A percentile compares a stretch with the other conserved stretches of the same genome.
Evolutionary conservation across 208 protist genomes (phyloP).

Genomic region (Trichomonas tenax): DNA sequence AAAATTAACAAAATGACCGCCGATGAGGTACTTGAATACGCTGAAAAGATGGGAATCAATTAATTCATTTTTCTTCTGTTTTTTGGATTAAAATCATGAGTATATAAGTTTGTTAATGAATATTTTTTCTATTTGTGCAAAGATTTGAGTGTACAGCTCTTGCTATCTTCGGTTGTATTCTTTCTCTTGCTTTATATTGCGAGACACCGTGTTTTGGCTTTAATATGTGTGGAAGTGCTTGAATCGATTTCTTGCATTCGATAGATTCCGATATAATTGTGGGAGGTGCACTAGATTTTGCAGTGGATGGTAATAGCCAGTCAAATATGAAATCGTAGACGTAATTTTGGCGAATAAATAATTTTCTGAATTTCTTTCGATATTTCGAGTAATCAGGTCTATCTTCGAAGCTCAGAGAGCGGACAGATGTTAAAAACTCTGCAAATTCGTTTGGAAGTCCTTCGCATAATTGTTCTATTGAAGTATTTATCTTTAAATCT

Average conservation of each 20-base stretch:
- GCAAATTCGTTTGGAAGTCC: conserved; percentile 33
- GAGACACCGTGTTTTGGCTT: neutral
- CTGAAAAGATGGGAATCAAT: neutral
- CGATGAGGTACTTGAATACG: neutral
- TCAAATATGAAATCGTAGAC: neutral
- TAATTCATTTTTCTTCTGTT: neutral
- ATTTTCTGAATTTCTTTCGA: neutral
- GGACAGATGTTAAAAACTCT: neutral
- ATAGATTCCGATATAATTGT: neutral
- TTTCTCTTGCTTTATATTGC: neutral
- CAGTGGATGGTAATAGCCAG: neutral
- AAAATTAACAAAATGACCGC: neutral
- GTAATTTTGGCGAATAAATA: neutral
- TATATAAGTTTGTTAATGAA: neutral
- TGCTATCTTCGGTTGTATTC: neutral
- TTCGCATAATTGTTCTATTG: conserved; percentile 79
- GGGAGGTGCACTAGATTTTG: neutral
- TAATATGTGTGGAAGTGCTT: neutral
- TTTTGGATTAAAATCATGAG: neutral
- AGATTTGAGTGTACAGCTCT: neutral
- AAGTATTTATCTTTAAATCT: conserved; percentile 80
- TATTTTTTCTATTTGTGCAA: neutral
- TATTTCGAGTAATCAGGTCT: neutral
- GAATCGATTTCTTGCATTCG: neutral
- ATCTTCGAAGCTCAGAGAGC: neutral